phyloP scores from a whole-genome alignment of 2,329 filamentous ascomycete genomes.

The Colletotrichum siamense region DNA sequence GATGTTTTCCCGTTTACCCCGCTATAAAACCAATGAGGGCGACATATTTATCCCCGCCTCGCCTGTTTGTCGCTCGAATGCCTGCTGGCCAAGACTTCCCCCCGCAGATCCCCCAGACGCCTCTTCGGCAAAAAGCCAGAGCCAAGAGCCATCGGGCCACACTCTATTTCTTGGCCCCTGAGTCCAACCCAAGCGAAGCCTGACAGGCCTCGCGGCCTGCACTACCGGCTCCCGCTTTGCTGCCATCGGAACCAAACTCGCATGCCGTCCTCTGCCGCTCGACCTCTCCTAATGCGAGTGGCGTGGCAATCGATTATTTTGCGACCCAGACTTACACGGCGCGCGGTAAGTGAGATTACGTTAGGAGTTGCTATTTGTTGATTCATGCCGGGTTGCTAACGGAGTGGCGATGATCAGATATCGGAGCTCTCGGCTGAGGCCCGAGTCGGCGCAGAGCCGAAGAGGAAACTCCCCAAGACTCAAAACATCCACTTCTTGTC shows the following conservation, averaged over 20 bases:
- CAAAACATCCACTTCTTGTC: neutral
- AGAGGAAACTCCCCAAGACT: neutral
- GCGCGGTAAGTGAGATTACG: neutral
- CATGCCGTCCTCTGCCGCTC: neutral
- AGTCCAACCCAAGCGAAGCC: neutral
- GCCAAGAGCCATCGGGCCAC: neutral
- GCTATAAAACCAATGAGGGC: neutral
- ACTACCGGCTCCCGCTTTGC: neutral
- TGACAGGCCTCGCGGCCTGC: neutral
- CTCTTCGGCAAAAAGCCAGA: slow-evolving; percentile 2
- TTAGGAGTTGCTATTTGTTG: neutral
- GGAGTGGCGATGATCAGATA: neutral
- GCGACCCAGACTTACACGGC: neutral
- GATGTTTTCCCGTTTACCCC: neutral
- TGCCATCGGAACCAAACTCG: neutral
- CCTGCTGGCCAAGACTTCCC: slow-evolving; percentile 8
- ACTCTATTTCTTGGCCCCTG: neutral
- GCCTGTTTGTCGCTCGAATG: neutral
- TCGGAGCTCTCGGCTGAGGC: neutral
- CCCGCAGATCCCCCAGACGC: slow-evolving; percentile 6
- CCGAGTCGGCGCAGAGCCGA: neutral
- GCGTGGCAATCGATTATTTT: too few species aligned
- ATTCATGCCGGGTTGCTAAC: neutral
- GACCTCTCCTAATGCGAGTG: neutral
- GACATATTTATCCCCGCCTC: neutral